Evolutionary conservation across 2,329 filamentous ascomycete genomes (phyloP), one percentile per base, ranked within the genome.

Genomic region (Trichoderma endophyticum): DNA sequence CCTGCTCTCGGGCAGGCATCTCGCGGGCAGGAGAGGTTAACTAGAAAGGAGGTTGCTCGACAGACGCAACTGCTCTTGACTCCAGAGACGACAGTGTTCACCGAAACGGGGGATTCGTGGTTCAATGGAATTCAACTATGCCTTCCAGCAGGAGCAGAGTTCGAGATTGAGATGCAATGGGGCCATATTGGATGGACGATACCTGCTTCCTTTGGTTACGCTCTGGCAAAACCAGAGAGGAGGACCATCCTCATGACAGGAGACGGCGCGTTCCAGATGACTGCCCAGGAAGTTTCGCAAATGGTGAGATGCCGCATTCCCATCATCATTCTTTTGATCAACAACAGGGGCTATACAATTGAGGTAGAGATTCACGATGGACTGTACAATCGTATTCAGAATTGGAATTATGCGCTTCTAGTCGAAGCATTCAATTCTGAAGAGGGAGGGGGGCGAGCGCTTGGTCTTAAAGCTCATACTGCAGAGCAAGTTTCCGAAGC

Each of bases 121-220:
- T 73, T 73, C 12, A 73, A 73, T 48, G 59, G 67, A 61, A 73
- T 73, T 15, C 71, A 73, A 36, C 36, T 73, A 32, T 26, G 59
- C 32, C 67, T 73, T 34, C 71, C 71, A 56, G 14, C 15, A 12
- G 71, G 71, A 39, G 68, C 71, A 36, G 64, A 70, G 21, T 73
- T 73, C 34, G 68, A 73, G 68, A 73, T 73, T 64, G 68, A 73
- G 65, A 73, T 73, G 72, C 72, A 73, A 59, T 73, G 68, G 72
- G 72, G 72, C 56, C 72, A 73, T 64, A 73, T 73, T 51, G 72
- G 68, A 43, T 73, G 72, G 72, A 63, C 72, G 30, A 71, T 73
- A 56, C 72, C 72, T 14, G 68, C 72, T 63, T 73, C 72, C 14
- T 68, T 73, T 28, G 72, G 72, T 59, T 51, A 51, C 43, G 43